A percentile compares a stretch with the other conserved stretches of the same genome.
These are phyloP conservation scores for Berkeleyomyces basicola DNA, from an alignment of 2,329 filamentous ascomycete genomes.

Conservation along the genomic window DNA sequence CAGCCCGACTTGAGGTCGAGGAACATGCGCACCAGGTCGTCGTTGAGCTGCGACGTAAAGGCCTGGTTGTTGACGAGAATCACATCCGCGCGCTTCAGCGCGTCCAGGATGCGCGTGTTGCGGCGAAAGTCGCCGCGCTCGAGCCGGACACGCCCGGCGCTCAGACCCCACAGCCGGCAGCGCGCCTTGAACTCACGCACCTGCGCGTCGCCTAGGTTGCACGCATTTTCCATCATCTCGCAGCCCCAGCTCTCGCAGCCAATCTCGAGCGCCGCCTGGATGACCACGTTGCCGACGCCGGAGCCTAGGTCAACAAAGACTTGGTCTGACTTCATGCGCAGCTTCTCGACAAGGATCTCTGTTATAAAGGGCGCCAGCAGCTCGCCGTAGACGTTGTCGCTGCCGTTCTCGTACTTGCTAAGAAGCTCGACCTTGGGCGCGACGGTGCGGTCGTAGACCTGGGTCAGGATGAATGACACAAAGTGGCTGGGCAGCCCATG, in stretches of 20 bases:
- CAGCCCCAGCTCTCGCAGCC: conserved; percentile 94
- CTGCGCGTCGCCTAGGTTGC: conserved; percentile 64
- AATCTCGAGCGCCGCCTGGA: conserved; percentile 84
- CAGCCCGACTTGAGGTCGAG: conserved; percentile 83
- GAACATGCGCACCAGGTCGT: conserved; percentile 72
- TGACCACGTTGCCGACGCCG: conserved; percentile 85
- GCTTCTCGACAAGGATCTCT: conserved; percentile 60
- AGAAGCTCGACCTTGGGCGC: conserved; percentile 75
- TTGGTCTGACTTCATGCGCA: conserved; percentile 61
- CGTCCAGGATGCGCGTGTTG: conserved; percentile 50
- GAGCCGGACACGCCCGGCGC: conserved; percentile 62
- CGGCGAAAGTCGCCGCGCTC: conserved; percentile 72
- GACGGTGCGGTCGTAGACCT: conserved; percentile 85
- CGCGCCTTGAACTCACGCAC: conserved; percentile 69
- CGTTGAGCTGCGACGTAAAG: conserved; percentile 77
- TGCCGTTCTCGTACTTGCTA: conserved; percentile 72
- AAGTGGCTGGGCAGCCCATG: conserved; percentile 55
- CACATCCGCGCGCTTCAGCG: conserved; percentile 77
- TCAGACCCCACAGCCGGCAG: conserved; percentile 76
- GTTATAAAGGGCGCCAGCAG: conserved; percentile 72
- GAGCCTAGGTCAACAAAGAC: conserved; percentile 92
- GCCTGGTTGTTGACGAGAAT: conserved; percentile 96
- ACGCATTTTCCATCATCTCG: conserved; percentile 88
- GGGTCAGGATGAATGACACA: conserved; percentile 65
- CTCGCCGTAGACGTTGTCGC: conserved; percentile 90